These are phyloP conservation scores for Monoraphidium neglectum DNA, from an alignment of 139 green algal genomes.

Conservation along the genomic window DNA sequence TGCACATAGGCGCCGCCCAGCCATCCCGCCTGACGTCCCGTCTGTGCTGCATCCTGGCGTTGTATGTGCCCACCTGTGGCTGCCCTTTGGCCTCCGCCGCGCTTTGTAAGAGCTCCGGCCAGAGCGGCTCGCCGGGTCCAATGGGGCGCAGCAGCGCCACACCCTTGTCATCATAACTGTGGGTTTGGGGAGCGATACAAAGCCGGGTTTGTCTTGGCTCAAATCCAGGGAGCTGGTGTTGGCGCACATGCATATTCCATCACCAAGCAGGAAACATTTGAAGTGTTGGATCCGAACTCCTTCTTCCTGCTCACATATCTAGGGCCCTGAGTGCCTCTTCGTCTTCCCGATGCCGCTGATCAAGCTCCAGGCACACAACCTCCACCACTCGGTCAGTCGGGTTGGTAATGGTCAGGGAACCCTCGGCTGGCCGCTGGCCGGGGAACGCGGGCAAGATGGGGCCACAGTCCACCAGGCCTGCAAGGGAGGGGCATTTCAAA, in stretches of 20 bases:
- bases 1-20: no score
- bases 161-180: conserved; percentile 46
- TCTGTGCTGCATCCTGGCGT: no score
- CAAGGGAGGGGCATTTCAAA: no score
- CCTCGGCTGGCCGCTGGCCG: conserved; percentile 49
- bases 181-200: neutral
- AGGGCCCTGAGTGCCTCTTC: conserved; percentile 60
- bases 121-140: conserved; percentile 50
- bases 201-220: no score
- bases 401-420: conserved; percentile 57
- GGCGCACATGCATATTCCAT: no score
- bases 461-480: conserved; percentile 57
- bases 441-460: conserved; percentile 64
- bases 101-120: conserved; percentile 52
- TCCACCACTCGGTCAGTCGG: conserved; percentile 52
- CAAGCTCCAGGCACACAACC: conserved; percentile 75
- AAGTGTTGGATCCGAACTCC: neutral
- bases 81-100: conserved; percentile 38
- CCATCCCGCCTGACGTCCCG: no score
- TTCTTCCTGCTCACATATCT: conserved; percentile 31
- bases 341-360: conserved; percentile 66
- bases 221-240: no score
- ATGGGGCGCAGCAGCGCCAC: conserved; percentile 50
- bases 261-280: neutral
- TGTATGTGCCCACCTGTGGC: no score